These are phyloP conservation scores for Spiromastix sp. DNA, from an alignment of 2,329 filamentous ascomycete genomes.

Conservation along the genomic window DNA sequence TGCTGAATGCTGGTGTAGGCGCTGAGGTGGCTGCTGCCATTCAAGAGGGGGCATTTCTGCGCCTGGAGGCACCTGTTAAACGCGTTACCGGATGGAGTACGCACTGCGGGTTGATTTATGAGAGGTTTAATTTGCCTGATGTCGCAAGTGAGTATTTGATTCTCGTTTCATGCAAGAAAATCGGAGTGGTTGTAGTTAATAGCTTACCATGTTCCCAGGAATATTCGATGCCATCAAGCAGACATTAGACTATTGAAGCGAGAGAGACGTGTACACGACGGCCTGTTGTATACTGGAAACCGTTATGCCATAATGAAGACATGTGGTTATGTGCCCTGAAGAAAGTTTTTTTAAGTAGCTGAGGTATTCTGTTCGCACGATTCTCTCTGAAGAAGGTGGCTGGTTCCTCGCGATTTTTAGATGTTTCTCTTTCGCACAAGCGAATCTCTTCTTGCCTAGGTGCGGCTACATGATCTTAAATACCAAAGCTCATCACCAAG, in stretches of 20 bases:
- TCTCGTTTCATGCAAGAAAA: conserved; percentile 4
- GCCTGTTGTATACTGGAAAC: no score
- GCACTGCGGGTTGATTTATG: conserved; percentile 68
- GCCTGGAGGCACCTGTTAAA: conserved; percentile 74
- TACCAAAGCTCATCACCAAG: no score
- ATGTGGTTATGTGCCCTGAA: no score
- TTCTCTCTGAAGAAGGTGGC: no score
- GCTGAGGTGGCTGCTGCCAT: conserved; percentile 83
- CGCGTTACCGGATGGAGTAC: conserved; percentile 85
- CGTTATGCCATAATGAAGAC: no score
- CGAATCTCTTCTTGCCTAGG: no score
- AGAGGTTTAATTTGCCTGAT: conserved; percentile 74
- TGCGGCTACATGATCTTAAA: no score
- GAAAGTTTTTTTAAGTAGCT: no score
- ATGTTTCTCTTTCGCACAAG: no score
- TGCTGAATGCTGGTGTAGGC: conserved; percentile 81
- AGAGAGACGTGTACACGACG: no score
- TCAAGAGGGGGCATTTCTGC: conserved; percentile 75
- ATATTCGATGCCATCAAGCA: conserved; percentile 62
- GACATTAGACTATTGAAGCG: conserved; percentile 55
- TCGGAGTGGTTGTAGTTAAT: conserved; percentile 1
- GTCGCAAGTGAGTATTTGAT: conserved; percentile 60
- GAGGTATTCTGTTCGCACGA: no score
- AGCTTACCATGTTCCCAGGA: conserved; percentile 34
- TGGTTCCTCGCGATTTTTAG: no score